These are phyloP conservation scores for Sugiyamaella xylanicola DNA, from an alignment of 1,139 yeast species.

Conservation along the genomic window DNA sequence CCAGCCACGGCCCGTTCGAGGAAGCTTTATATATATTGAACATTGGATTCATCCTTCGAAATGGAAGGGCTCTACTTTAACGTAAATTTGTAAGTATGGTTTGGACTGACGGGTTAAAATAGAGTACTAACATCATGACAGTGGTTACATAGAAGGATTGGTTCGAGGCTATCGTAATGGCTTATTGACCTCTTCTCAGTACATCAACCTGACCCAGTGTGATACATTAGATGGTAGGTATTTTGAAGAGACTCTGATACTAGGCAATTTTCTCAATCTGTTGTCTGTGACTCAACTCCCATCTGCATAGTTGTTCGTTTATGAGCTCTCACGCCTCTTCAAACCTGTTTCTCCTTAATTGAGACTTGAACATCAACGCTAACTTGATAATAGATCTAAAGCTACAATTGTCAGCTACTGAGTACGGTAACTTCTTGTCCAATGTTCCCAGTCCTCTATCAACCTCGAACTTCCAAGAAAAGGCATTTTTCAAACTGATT, in stretches of 20 bases:
- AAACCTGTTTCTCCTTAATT: no score
- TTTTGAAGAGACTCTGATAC: neutral
- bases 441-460: slow-evolving; percentile 80
- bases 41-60: slow-evolving; percentile 7
- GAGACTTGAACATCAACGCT: no score
- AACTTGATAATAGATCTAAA: slow-evolving; percentile 59
- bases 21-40: neutral
- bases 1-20: neutral
- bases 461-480: slow-evolving; percentile 80
- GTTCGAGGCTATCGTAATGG: slow-evolving; percentile 94
- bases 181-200: slow-evolving; percentile 72
- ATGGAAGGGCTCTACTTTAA: slow-evolving; percentile 93
- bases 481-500: slow-evolving; percentile 71
- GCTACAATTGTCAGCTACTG: slow-evolving; percentile 91
- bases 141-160: slow-evolving; percentile 90
- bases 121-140: slow-evolving; percentile 24
- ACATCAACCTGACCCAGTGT: slow-evolving; percentile 91
- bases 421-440: slow-evolving; percentile 87
- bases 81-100: slow-evolving; percentile 59
- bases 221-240: slow-evolving; percentile 68
- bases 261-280: no score
- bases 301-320: no score
- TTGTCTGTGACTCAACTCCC: no score
- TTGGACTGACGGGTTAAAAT: neutral
- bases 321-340: no score